phyloP scores from a whole-genome alignment of 805 yeast genomes.

The Ogataea minuta region DNA sequence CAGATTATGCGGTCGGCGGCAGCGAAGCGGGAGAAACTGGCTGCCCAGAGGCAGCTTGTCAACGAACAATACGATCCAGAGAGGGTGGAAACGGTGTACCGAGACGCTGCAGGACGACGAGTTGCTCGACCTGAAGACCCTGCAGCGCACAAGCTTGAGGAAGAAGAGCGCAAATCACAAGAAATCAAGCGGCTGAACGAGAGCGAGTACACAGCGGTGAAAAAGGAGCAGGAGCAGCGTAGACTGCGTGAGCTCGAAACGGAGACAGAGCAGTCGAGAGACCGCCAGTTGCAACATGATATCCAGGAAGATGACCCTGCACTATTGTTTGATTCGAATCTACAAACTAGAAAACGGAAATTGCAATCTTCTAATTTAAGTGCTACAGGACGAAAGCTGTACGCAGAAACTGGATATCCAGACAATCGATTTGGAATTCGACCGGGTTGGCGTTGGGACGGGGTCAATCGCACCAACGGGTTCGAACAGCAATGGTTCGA shows the following conservation, averaged over 20 bases:
- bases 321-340: constrained; percentile 39
- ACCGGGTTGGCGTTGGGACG: constrained; percentile 91
- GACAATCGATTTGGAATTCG: constrained; percentile 71
- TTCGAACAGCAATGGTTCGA: constrained; percentile 67
- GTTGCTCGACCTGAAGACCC: constrained; percentile 9
- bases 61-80: constrained; percentile 10
- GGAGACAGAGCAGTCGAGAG: constrained; percentile 39
- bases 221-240: constrained; percentile 35
- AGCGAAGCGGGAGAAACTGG: constrained; percentile 18
- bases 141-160: constrained; percentile 11
- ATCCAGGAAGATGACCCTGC: constrained; percentile 66
- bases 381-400: constrained; percentile 52
- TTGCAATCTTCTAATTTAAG: constrained; percentile 23
- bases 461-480: constrained; percentile 85
- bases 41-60: constrained; percentile 30
- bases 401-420: constrained; percentile 48
- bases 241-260: constrained; percentile 28
- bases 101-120: constrained; percentile 61
- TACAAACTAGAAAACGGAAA: constrained; percentile 21
- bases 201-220: constrained; percentile 40
- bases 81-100: constrained; percentile 42
- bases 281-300: constrained; percentile 32
- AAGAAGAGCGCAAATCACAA: constrained; percentile 21
- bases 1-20: constrained; percentile 38
- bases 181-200: constrained; percentile 32